Percentiles rank a stretch among this genome's conserved stretches.
These are phyloP conservation scores for Collariella sp. DNA, from an alignment of 495 filamentous ascomycete genomes.

Conservation along the genomic window DNA sequence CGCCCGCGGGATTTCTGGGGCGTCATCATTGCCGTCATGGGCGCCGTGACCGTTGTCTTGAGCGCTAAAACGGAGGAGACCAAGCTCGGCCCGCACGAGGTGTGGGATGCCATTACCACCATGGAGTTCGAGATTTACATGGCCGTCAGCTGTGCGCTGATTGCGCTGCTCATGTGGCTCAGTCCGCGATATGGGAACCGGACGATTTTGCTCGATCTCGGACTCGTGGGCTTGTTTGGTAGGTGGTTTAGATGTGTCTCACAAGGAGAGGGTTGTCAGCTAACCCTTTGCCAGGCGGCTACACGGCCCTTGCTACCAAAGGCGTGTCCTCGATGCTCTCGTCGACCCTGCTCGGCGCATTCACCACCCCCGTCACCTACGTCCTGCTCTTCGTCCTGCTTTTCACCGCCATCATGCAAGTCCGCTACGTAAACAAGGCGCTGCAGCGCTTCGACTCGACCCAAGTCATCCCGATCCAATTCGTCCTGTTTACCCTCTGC, in stretches of 20 bases:
- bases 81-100: slow-evolving; percentile 82
- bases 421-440: slow-evolving; percentile 91
- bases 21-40: slow-evolving; percentile 71
- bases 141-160: slow-evolving; percentile 62
- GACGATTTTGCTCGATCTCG: slow-evolving; percentile 88
- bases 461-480: slow-evolving; percentile 93
- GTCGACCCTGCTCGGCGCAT: slow-evolving; percentile 72
- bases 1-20: slow-evolving; percentile 80
- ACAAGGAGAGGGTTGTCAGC: background rate
- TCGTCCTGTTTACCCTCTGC: slow-evolving; percentile 89
- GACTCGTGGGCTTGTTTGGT: slow-evolving; percentile 89
- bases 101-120: slow-evolving; percentile 79
- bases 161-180: slow-evolving; percentile 66
- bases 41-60: slow-evolving; percentile 87
- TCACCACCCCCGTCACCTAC: slow-evolving; percentile 89
- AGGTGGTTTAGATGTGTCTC: slow-evolving; percentile 24
- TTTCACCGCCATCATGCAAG: slow-evolving; percentile 83
- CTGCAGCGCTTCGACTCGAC: slow-evolving; percentile 93
- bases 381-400: slow-evolving; percentile 67
- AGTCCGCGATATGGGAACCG: slow-evolving; percentile 71
- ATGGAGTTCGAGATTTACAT: slow-evolving; percentile 91
- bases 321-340: slow-evolving; percentile 92
- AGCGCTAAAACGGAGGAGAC: slow-evolving; percentile 85
- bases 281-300: slow-evolving; percentile 55
- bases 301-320: slow-evolving; percentile 92